Evolutionary conservation across 1,284 basidiomycete species (phyloP).

Genomic region (Microstroma glucosiphilum): DNA sequence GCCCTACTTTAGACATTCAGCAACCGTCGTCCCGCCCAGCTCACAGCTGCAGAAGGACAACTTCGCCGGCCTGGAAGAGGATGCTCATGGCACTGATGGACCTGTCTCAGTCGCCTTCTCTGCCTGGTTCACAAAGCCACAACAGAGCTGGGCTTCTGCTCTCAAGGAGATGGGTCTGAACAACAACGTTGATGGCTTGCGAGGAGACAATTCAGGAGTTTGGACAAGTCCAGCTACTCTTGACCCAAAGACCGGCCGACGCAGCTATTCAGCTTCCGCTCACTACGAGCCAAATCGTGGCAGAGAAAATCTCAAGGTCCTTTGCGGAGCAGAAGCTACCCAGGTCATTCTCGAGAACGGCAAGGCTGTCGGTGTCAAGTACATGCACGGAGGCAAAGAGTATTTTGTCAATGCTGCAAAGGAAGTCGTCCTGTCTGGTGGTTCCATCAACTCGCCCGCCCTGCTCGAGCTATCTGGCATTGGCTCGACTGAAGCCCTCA

Average conservation of each 20-base stretch:
- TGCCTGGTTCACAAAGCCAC: conserved; percentile 34
- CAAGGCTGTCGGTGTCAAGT: conserved; percentile 39
- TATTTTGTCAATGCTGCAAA: conserved; percentile 49
- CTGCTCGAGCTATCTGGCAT: conserved; percentile 38
- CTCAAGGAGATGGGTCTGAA: conserved; percentile 27
- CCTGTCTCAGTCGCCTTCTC: conserved; percentile 29
- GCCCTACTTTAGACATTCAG: conserved; percentile 20
- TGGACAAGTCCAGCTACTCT: conserved; percentile 31
- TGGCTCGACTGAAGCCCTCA: conserved; percentile 25
- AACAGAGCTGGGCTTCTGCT: conserved; percentile 29
- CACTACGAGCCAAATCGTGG: conserved; percentile 29
- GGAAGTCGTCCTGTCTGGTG: conserved; percentile 55
- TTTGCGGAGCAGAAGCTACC: conserved; percentile 29
- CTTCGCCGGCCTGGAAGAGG: conserved; percentile 23
- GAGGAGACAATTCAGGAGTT: conserved; percentile 30
- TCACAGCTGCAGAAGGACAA: conserved; percentile 28
- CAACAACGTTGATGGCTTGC: conserved; percentile 22
- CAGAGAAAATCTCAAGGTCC: conserved; percentile 29
- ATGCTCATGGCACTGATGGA: conserved; percentile 25
- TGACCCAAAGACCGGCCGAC: conserved; percentile 20
- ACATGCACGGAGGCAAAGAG: conserved; percentile 32
- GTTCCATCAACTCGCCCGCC: conserved; percentile 52
- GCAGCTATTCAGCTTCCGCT: conserved; percentile 28
- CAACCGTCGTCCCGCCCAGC: conserved; percentile 20
- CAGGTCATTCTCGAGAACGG: conserved; percentile 21